These are phyloP conservation scores for Cupressus sempervirens DNA, from an alignment of 75 land plant genomes.

Conservation along the genomic window DNA sequence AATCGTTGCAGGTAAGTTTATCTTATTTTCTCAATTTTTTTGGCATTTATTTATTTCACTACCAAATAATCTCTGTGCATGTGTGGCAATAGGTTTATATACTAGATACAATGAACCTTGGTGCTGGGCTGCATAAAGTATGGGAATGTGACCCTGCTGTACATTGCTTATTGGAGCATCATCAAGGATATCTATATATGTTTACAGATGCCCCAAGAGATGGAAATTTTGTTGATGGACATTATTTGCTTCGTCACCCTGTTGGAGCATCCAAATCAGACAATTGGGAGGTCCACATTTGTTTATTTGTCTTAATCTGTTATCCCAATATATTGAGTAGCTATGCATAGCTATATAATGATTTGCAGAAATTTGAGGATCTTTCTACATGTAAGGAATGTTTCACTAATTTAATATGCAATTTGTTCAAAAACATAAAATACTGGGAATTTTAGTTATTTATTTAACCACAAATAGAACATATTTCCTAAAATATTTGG, in stretches of 20 bases:
- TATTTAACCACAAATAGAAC: background rate
- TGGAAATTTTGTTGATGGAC: conserved; percentile 31
- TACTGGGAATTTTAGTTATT: background rate
- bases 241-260: conserved; percentile 62
- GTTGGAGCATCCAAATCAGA: conserved; percentile 24
- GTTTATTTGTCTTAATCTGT: background rate
- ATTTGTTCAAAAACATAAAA: background rate
- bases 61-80: background rate
- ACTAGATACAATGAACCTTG: conserved; percentile 65
- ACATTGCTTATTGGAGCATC: conserved; percentile 93
- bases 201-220: conserved; percentile 58
- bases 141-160: conserved; percentile 60
- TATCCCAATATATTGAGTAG: background rate
- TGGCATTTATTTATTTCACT: background rate
- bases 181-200: conserved; percentile 69
- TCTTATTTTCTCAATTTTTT: background rate
- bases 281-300: conserved; percentile 76
- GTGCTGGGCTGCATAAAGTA: conserved; percentile 46
- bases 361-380: conserved; percentile 3
- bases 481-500: background rate
- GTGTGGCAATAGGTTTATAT: conserved; percentile 65
- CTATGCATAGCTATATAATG: background rate
- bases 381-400: background rate
- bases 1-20: conserved; percentile 65
- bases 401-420: background rate